Base-by-base conservation (phyloP, 2,329 filamentous ascomycete genomes). In the Fusarium avenaceum region DNA sequence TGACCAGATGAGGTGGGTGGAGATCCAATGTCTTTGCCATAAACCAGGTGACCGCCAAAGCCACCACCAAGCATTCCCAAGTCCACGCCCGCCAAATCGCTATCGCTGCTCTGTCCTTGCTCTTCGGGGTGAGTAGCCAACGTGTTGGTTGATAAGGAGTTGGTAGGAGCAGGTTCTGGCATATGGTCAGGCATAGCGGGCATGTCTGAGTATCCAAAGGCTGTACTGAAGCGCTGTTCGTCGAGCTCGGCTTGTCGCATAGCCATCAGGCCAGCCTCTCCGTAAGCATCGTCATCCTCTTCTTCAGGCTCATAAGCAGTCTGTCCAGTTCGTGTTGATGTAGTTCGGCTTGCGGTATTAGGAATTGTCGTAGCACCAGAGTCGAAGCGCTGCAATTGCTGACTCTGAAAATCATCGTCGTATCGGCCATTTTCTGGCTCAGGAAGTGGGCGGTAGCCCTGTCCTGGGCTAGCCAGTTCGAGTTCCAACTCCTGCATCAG, bases 231-330 rank as follows among this genome's bases (percentile, higher is more conserved):
- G 13, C 78, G 84, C 49, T 89, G 87, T 50, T 89, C 88, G 62
- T 96, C 92, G 76, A 93, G 87, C 64, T 97, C 93, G 6, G 93
- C 94, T 80, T 94, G 88, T 60, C 89, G 89, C 86, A 98, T 89
- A 69, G 94, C 94, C 75, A 92, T 87, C 51, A 96, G 81, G 17
- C 96, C 95, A 63, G 93, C 93, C 39, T 91, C 90, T 20, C 92
- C 95, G 78, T 97, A 95, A 0, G 92, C 89, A 75, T 98, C 95
- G 75, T 93, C 96, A 49, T 96, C 93, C 55, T 95, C 91, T 14
- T 85, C 63, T 42, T 65, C 67, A 5, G 84, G 63, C 28, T 70
- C 65, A 22, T 65, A 71, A 22, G 59, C 63, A 15, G 67, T 68
- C 38, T 61, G 55, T 4, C 66, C 66, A 33, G 62, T 62, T n/a